phyloP scores from a whole-genome alignment of 768 basidiomycete genomes.

The Podaxis carcinomalis region DNA sequence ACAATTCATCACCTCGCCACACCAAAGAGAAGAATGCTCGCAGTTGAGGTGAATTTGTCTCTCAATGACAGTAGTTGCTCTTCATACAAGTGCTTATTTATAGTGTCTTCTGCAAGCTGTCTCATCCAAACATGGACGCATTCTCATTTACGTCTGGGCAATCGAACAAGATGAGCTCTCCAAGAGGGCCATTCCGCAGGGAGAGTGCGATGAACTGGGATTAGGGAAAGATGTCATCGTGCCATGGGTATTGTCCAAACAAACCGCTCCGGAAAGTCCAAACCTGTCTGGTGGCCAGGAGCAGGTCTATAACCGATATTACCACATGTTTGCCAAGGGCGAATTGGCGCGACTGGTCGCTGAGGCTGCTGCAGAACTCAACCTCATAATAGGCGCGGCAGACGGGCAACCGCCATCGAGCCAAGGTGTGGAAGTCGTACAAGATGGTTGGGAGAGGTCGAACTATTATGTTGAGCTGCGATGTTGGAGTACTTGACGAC shows the following conservation, averaged over 20 bases:
- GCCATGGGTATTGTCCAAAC: constrained; percentile 71
- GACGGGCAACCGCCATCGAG: constrained; percentile 15
- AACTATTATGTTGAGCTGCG: constrained; percentile 82
- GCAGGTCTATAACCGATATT: constrained; percentile 73
- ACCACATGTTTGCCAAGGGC: constrained; percentile 88
- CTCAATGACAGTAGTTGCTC: background rate
- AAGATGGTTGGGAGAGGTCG: constrained; percentile 83
- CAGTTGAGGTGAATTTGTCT: constrained; percentile 62
- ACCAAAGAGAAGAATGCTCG: constrained; percentile 59
- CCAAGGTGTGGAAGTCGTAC: constrained; percentile 60
- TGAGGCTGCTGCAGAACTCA: constrained; percentile 59
- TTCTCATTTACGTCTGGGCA: constrained; percentile 96
- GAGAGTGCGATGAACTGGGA: constrained; percentile 18
- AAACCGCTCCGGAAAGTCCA: constrained; percentile 16
- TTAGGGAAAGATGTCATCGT: constrained; percentile 81
- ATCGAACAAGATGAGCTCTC: constrained; percentile 87
- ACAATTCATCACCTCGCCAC: constrained; percentile 96
- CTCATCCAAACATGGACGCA: constrained; percentile 64
- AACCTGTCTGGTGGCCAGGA: constrained; percentile 9
- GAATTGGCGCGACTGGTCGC: constrained; percentile 65
- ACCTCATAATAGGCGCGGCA: constrained; percentile 44
- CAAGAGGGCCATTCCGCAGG: constrained; percentile 57
- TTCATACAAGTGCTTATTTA: background rate
- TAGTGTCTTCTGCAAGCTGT: constrained; percentile 65
- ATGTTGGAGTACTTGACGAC: constrained; percentile 42